Evolutionary conservation across 2,329 filamentous ascomycete species (phyloP).

Genomic region (Grosmannia clavigera): DNA sequence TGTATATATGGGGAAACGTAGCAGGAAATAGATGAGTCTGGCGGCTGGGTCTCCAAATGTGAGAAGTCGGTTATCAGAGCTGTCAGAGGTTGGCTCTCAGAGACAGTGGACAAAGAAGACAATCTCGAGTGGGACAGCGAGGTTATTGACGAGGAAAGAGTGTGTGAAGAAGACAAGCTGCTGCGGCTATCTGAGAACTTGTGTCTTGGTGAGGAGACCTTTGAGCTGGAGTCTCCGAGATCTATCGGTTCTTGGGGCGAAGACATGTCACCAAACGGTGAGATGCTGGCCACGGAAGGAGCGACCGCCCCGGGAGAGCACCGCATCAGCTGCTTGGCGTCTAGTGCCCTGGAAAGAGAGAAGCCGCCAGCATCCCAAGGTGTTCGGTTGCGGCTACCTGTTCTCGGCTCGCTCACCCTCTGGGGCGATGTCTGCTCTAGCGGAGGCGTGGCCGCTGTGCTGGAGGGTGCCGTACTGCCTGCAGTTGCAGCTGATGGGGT

Average conservation of each 20-base stretch:
- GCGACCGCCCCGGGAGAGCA: slow-evolving; percentile 6
- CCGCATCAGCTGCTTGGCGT: slow-evolving; percentile 25
- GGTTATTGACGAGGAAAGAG: slow-evolving; percentile 26
- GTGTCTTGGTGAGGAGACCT: slow-evolving; percentile 25
- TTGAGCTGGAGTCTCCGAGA: slow-evolving; percentile 16
- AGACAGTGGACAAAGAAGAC: slow-evolving; percentile 40
- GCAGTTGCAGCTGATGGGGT: slow-evolving; percentile 15
- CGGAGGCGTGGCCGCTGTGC: slow-evolving; percentile 21
- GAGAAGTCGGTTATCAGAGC: slow-evolving; percentile 24
- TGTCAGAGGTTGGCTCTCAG: slow-evolving; percentile 24
- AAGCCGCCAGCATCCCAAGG: slow-evolving; percentile 41
- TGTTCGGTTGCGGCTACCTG: slow-evolving; percentile 25
- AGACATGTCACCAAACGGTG: not conserved
- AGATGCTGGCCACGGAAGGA: not conserved
- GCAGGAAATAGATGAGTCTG: not conserved
- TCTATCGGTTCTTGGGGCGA: not conserved
- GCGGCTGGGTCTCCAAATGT: slow-evolving; percentile 19
- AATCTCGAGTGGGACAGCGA: slow-evolving; percentile 38
- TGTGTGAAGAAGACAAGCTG: slow-evolving; percentile 38
- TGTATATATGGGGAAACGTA: not conserved
- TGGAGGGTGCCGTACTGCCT: slow-evolving; percentile 13
- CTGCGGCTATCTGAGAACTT: slow-evolving; percentile 39
- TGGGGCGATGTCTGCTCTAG: slow-evolving; percentile 16
- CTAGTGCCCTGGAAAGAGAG: slow-evolving; percentile 29
- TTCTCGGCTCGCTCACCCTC: slow-evolving; percentile 18